A percentile compares a stretch with the other conserved stretches of the same genome.
Evolutionary conservation across 257 asterid species (phyloP).

Genomic region (Verbascum thapsus): DNA sequence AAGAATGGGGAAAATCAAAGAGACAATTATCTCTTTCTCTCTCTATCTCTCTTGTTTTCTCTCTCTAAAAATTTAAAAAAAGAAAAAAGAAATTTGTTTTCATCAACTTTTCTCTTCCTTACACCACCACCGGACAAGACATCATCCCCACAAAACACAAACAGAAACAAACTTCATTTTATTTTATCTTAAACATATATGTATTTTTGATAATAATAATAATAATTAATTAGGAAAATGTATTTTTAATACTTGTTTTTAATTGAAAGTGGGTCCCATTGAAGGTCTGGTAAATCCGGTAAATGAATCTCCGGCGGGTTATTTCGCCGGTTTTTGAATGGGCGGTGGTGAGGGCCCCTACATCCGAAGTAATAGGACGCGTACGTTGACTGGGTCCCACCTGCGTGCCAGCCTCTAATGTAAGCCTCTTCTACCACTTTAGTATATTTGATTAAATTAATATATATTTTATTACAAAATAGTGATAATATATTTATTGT

Average conservation of each 20-base stretch:
- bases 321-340: slow-evolving; percentile 30
- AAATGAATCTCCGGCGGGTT: slow-evolving; percentile 35
- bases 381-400: slow-evolving; percentile 29
- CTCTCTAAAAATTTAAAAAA: slow-evolving; percentile 44
- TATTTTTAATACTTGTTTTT: background rate
- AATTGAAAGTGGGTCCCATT: background rate
- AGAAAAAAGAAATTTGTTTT: slow-evolving; percentile 32
- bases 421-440: background rate
- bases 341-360: slow-evolving; percentile 38
- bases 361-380: slow-evolving; percentile 32
- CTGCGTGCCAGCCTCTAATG: slow-evolving; percentile 25
- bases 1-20: slow-evolving; percentile 39
- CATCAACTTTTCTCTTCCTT: slow-evolving; percentile 17
- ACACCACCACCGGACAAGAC: slow-evolving; percentile 10
- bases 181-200: too few species aligned
- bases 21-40: slow-evolving; percentile 30
- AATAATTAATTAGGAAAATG: background rate
- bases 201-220: too few species aligned
- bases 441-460: background rate
- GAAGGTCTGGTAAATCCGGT: slow-evolving; percentile 9
- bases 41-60: slow-evolving; percentile 45
- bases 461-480: too few species aligned
- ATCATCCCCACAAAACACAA: slow-evolving; percentile 17
- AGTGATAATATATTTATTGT: too few species aligned
- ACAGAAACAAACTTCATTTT: too few species aligned